A percentile compares a stretch with the other conserved stretches of the same genome.
Evolutionary conservation across 225 moss, liverwort and hornwort genomes (phyloP).

Genomic region (Polytrichum commune): DNA sequence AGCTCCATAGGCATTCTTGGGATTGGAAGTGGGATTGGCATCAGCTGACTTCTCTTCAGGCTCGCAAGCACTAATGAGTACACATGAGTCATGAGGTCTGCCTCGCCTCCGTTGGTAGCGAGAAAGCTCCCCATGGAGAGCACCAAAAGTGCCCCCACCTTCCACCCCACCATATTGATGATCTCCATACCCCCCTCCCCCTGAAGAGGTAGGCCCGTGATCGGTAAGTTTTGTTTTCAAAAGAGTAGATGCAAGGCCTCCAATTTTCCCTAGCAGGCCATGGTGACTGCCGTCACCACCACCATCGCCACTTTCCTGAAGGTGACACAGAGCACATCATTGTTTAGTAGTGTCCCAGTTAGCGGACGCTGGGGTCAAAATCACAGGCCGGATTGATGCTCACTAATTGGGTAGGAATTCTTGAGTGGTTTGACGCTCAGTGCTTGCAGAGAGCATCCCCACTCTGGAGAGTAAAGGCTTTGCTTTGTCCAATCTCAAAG

Average conservation of each 20-base stretch:
- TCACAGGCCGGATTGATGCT: background rate
- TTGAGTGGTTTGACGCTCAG: too few species aligned
- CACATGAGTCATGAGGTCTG: conserved; percentile 36
- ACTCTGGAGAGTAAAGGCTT: too few species aligned
- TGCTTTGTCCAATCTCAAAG: too few species aligned
- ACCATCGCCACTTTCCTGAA: conserved; percentile 9
- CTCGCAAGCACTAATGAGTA: conserved; percentile 58
- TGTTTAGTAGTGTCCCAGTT: background rate
- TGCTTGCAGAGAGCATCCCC: too few species aligned
- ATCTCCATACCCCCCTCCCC: conserved; percentile 6
- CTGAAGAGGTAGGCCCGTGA: conserved; percentile 15
- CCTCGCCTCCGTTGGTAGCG: conserved; percentile 18
- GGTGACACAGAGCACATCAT: background rate
- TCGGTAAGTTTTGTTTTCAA: conserved; percentile 29
- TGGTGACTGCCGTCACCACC: conserved; percentile 16
- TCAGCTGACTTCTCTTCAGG: conserved; percentile 58
- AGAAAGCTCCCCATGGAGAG: conserved; percentile 21
- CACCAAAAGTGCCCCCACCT: conserved; percentile 12
- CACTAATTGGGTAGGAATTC: too few species aligned
- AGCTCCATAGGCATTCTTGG: conserved; percentile 62
- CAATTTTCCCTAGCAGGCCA: conserved; percentile 32
- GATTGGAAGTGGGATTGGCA: conserved; percentile 59
- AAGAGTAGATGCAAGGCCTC: conserved; percentile 32
- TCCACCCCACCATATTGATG: conserved; percentile 16
- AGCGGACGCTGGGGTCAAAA: too few species aligned